Conservation (phyloP, 306 rosid species). For the Rubus parviflorus region DNA sequence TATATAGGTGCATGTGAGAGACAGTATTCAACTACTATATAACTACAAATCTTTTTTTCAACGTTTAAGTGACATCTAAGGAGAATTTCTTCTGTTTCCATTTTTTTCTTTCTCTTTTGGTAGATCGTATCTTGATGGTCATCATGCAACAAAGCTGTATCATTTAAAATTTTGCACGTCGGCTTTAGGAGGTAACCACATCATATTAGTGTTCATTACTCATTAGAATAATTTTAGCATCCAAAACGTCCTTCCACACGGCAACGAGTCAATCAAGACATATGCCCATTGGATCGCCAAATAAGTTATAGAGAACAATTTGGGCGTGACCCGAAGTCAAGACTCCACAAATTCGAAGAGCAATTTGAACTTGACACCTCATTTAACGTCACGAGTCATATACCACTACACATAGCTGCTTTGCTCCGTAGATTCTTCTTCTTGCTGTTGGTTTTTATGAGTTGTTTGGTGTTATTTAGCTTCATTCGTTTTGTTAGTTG, state of each 20-base stretch:
- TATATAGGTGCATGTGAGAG: too few relatives aligned
- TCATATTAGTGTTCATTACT: background rate
- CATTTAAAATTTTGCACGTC: too few relatives aligned
- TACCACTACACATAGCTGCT: too few relatives aligned
- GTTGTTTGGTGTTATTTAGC: background rate
- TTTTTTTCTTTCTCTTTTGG: background rate
- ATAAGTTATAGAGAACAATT: too few relatives aligned
- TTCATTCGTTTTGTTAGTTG: background rate
- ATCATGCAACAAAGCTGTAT: too few relatives aligned
- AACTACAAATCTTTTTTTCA: background rate
- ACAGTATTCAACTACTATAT: background rate
- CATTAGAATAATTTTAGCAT: background rate
- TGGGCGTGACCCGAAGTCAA: too few relatives aligned
- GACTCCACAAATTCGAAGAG: too few relatives aligned
- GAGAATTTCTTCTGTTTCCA: background rate
- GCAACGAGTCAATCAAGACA: background rate
- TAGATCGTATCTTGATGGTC: background rate
- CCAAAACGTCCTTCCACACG: background rate
- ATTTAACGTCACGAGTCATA: background rate
- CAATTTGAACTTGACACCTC: background rate
- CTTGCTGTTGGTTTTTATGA: background rate
- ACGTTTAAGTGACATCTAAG: background rate
- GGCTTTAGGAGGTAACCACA: background rate
- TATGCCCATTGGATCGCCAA: too few relatives aligned
- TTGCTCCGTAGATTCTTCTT: too few relatives aligned